These are phyloP conservation scores for Ceratobasidium theobromae DNA, from an alignment of 1,284 basidiomycete genomes.

Conservation along the genomic window DNA sequence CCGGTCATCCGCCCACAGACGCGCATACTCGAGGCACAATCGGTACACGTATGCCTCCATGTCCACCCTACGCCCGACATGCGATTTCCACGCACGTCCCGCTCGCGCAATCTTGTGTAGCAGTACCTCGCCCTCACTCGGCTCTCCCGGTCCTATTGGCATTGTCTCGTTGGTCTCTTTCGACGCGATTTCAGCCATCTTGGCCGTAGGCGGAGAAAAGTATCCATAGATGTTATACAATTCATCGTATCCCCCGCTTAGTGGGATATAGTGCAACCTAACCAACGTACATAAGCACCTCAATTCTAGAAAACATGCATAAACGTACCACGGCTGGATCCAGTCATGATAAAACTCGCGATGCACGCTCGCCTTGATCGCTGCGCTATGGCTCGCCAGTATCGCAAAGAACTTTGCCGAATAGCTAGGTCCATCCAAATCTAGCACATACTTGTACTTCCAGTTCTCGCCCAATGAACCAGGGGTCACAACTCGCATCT, in stretches of 20 bases:
- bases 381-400: constrained; percentile 83
- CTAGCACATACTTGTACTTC: constrained; percentile 89
- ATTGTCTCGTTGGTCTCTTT: constrained; percentile 37
- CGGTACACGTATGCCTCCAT: constrained; percentile 93
- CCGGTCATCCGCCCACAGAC: constrained; percentile 80
- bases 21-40: constrained; percentile 85
- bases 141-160: constrained; percentile 44
- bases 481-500: constrained; percentile 74
- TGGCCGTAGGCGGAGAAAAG: constrained; percentile 77
- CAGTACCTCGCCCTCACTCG: constrained; percentile 67
- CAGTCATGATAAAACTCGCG: constrained; percentile 85
- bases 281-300: background rate
- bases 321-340: constrained; percentile 75
- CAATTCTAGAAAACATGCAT: constrained; percentile 39
- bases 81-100: constrained; percentile 87
- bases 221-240: constrained; percentile 90
- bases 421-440: constrained; percentile 94
- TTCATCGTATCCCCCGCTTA: constrained; percentile 82
- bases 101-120: constrained; percentile 80
- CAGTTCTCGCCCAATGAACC: constrained; percentile 84
- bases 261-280: constrained; percentile 91
- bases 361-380: constrained; percentile 87
- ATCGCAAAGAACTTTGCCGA: constrained; percentile 86
- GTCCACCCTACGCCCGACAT: constrained; percentile 75
- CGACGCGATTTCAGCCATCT: constrained; percentile 57